Conservation (phyloP, 257 asterid genomes). For the Gynochthodes officinalis region DNA sequence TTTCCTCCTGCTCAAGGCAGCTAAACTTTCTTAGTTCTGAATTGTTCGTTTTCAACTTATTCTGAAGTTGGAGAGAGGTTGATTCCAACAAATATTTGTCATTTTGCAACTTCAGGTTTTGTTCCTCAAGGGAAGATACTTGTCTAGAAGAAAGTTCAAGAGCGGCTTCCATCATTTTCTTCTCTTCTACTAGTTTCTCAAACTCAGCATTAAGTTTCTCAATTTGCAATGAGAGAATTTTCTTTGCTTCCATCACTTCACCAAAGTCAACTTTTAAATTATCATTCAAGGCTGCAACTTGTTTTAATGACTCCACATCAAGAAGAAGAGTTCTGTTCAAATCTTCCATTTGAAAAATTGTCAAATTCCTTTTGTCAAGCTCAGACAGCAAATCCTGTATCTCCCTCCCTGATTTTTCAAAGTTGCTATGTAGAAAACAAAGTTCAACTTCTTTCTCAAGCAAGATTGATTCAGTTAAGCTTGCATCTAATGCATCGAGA, state of each 20-base stretch:
- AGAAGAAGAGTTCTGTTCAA: conserved; percentile 31
- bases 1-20: conserved; percentile 56
- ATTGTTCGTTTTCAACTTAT: conserved; percentile 49
- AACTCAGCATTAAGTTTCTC: conserved; percentile 38
- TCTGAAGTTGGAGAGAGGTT: conserved; percentile 40
- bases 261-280: conserved; percentile 29
- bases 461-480: conserved; percentile 45
- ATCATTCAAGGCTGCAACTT: conserved; percentile 26
- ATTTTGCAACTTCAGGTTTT: conserved; percentile 45
- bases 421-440: conserved; percentile 16
- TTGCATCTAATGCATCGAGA: conserved; percentile 55
- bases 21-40: conserved; percentile 38
- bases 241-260: conserved; percentile 32
- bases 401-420: conserved; percentile 30
- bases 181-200: conserved; percentile 42
- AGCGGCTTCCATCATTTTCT: conserved; percentile 52
- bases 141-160: conserved; percentile 48
- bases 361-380: conserved; percentile 26
- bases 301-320: conserved; percentile 33
- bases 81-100: conserved; percentile 36
- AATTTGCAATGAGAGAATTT: conserved; percentile 30
- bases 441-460: conserved; percentile 47
- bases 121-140: conserved; percentile 45
- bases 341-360: conserved; percentile 22
- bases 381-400: conserved; percentile 26